phyloP scores from a whole-genome alignment of 257 asterid species.

The Schizonepeta tenuifolia region DNA sequence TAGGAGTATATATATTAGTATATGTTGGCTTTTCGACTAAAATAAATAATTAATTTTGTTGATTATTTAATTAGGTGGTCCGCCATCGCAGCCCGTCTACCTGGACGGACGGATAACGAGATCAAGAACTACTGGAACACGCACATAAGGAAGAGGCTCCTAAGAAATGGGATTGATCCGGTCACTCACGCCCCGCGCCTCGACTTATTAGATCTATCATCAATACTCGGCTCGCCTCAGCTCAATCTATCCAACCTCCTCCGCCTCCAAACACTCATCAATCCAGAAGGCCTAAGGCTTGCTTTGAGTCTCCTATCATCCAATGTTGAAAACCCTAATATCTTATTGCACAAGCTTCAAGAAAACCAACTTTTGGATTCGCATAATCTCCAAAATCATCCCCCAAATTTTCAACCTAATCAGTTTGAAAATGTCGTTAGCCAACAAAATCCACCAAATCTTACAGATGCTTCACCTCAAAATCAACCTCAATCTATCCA shows the following conservation, averaged over 20 bases:
- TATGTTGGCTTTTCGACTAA: not conserved
- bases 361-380: conserved; percentile 50
- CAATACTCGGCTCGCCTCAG: conserved; percentile 58
- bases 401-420: conserved; percentile 46
- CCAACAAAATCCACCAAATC: conserved; percentile 48
- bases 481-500: conserved; percentile 38
- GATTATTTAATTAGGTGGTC: conserved; percentile 65
- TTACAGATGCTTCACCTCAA: conserved; percentile 33
- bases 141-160: conserved; percentile 73
- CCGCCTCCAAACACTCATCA: conserved; percentile 70
- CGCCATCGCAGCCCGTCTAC: conserved; percentile 77
- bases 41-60: conserved; percentile 7
- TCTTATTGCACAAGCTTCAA: conserved; percentile 47
- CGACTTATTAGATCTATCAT: conserved; percentile 66
- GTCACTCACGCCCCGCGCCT: conserved; percentile 84
- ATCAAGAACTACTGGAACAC: conserved; percentile 94
- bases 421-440: conserved; percentile 43
- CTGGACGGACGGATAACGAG: conserved; percentile 87
- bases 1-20: too few species aligned
- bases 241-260: conserved; percentile 60
- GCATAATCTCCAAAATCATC: conserved; percentile 39
- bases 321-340: conserved; percentile 45
- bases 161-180: conserved; percentile 78
- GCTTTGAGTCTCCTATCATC: conserved; percentile 50
- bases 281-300: conserved; percentile 61